A percentile compares a stretch with the other conserved stretches of the same genome.
phyloP scores from a whole-genome alignment of 2,329 filamentous ascomycete genomes.

The Fusarium sp. region DNA sequence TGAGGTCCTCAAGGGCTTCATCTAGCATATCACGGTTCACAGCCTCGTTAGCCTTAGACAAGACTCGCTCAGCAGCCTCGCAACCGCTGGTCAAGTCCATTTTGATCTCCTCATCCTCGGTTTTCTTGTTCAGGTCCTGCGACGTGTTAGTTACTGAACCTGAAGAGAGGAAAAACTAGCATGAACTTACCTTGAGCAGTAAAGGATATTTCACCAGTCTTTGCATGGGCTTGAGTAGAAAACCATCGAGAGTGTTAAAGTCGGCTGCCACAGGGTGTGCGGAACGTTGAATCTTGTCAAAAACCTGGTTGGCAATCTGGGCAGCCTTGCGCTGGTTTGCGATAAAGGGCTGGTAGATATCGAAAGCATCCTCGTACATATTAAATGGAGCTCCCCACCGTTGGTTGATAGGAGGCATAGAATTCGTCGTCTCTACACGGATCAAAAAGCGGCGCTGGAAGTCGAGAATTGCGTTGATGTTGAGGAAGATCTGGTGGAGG shows the following conservation, averaged over 20 bases:
- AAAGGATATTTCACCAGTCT: conserved; percentile 94
- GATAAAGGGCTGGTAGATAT: conserved; percentile 96
- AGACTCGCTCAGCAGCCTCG: conserved; percentile 83
- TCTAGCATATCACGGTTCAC: conserved; percentile 89
- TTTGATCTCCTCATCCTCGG: conserved; percentile 79
- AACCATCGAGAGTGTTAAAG: conserved; percentile 89
- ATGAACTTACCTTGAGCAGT: conserved; percentile 78
- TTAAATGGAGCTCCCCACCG: conserved; percentile 97
- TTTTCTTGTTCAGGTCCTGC: conserved; percentile 89
- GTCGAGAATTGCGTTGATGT: conserved; percentile 94
- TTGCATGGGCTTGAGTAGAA: conserved; percentile 97
- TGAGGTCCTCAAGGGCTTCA: conserved; percentile 87
- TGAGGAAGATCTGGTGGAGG: conserved; percentile 95
- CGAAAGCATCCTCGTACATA: conserved; percentile 87
- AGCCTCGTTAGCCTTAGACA: conserved; percentile 89
- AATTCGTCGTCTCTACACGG: conserved; percentile 95
- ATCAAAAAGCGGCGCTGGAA: conserved; percentile 97
- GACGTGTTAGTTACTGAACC: conserved; percentile 47
- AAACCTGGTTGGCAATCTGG: conserved; percentile 84
- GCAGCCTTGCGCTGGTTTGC: conserved; percentile 95
- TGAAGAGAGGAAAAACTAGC: conserved; percentile 5
- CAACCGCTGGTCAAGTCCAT: conserved; percentile 83
- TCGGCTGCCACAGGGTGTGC: conserved; percentile 87
- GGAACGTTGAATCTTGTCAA: conserved; percentile 86
- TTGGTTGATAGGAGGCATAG: conserved; percentile 80